Evolutionary conservation across 352 stramenopile genomes (phyloP).

Genomic region (Globisporangium parvum): DNA sequence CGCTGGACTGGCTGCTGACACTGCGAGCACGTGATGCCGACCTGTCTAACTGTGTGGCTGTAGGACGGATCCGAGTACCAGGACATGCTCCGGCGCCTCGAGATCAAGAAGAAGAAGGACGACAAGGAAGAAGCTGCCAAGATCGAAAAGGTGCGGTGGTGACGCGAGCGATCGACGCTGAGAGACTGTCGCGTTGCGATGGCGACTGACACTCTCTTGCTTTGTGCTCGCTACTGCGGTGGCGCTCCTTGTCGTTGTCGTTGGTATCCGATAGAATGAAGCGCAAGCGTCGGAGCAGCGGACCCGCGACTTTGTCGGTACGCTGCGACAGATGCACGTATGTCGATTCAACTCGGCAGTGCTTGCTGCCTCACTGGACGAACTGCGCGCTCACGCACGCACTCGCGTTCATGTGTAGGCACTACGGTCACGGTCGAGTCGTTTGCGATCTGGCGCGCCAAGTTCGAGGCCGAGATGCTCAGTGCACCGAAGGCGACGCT

Average conservation of each 20-base stretch:
- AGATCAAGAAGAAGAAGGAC: constrained; percentile 78
- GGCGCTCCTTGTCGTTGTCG: neutral
- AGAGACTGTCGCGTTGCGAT: no score
- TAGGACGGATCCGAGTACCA: constrained; percentile 86
- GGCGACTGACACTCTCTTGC: no score
- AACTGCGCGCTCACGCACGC: neutral
- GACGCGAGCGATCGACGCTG: no score
- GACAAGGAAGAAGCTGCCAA: constrained; percentile 52
- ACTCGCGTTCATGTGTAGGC: constrained; percentile 17
- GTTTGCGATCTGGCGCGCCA: constrained; percentile 65
- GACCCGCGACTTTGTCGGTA: constrained; percentile 15
- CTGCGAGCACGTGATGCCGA: no score
- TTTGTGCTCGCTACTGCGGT: neutral
- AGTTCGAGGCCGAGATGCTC: constrained; percentile 68
- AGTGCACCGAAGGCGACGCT: constrained; percentile 31
- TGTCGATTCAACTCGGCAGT: neutral
- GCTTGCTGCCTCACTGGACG: neutral
- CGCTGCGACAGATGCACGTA: neutral
- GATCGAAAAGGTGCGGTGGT: constrained; percentile 25
- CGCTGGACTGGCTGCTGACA: neutral
- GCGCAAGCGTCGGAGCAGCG: constrained; percentile 6
- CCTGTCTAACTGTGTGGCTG: no score
- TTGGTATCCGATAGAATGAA: constrained; percentile 2
- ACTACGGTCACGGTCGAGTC: constrained; percentile 77
- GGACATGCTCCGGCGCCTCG: constrained; percentile 82